Percentiles rank a stretch among this genome's conserved stretches.
Conservation (phyloP, 345 rosid species). For the Cardiospermum halicacabum region DNA sequence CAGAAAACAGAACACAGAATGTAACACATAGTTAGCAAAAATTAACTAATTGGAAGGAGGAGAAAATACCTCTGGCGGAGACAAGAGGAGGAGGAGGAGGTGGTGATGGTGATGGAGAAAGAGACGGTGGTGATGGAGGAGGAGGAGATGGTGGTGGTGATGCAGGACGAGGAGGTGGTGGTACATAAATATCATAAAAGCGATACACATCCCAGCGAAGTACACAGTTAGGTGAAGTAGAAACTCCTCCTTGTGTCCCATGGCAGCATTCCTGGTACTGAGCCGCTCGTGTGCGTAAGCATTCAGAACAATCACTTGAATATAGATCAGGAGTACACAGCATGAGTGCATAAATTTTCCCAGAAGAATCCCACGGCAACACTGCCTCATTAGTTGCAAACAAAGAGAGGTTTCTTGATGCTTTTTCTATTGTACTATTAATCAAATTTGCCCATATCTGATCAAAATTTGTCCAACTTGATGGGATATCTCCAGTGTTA, state of each 20-base stretch:
- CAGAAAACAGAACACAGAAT: background rate
- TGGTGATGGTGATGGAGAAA: background rate
- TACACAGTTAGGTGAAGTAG: constrained; percentile 37
- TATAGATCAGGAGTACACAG: constrained; percentile 58
- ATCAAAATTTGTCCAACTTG: constrained; percentile 20
- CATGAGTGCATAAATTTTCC: constrained; percentile 33
- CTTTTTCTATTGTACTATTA: constrained; percentile 8
- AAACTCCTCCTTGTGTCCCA: constrained; percentile 36
- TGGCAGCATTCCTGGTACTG: constrained; percentile 15
- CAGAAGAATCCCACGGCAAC: background rate
- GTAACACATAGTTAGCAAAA: no score
- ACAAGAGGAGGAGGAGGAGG: no score
- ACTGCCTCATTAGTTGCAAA: constrained; percentile 29
- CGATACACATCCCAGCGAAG: constrained; percentile 43
- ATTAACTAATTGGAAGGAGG: background rate
- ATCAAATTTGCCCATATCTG: constrained; percentile 32
- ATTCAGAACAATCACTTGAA: constrained; percentile 23
- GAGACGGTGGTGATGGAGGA: background rate
- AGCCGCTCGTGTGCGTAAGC: constrained; percentile 18
- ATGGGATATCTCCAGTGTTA: constrained; percentile 5
- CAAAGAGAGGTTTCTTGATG: constrained; percentile 24
- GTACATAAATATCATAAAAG: no score
- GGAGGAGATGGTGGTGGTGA: constrained; percentile 3
- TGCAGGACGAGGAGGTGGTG: constrained; percentile 4
- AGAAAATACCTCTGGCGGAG: background rate